A percentile compares a stretch with the other conserved stretches of the same genome.
Evolutionary conservation across 148 eudicot genomes (phyloP).

Genomic region (Fagopyrum tataricum): DNA sequence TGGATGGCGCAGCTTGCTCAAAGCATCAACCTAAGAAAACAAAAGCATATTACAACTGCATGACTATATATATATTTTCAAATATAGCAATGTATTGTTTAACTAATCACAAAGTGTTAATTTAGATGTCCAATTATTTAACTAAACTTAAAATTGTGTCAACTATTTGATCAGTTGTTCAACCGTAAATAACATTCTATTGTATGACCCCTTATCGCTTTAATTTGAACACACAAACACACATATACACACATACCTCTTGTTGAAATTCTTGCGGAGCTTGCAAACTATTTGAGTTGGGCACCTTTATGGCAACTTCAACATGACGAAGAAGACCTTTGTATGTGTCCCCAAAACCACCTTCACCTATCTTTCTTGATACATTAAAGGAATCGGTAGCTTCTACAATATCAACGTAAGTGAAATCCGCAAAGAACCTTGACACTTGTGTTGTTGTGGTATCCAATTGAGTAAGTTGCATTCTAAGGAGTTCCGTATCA

Average conservation of each 20-base stretch:
- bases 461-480: conserved; percentile 27
- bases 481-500: conserved; percentile 42
- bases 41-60: neutral
- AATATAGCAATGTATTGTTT: too few relatives aligned
- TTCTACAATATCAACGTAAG: conserved; percentile 58
- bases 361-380: conserved; percentile 73
- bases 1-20: conserved; percentile 82
- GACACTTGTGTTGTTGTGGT: conserved; percentile 32
- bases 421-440: conserved; percentile 48
- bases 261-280: conserved; percentile 73
- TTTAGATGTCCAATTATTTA: too few relatives aligned
- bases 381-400: conserved; percentile 53
- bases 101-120: too few relatives aligned
- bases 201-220: too few relatives aligned
- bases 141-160: too few relatives aligned
- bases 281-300: conserved; percentile 46
- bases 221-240: too few relatives aligned
- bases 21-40: conserved; percentile 49
- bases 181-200: too few relatives aligned
- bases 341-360: conserved; percentile 69
- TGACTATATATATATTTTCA: neutral
- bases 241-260: too few relatives aligned
- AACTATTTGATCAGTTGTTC: too few relatives aligned
- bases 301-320: conserved; percentile 73
- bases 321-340: conserved; percentile 59